Base-by-base conservation (phyloP, 2,329 filamentous ascomycete species). In the Coniochaeta ligniaria region DNA sequence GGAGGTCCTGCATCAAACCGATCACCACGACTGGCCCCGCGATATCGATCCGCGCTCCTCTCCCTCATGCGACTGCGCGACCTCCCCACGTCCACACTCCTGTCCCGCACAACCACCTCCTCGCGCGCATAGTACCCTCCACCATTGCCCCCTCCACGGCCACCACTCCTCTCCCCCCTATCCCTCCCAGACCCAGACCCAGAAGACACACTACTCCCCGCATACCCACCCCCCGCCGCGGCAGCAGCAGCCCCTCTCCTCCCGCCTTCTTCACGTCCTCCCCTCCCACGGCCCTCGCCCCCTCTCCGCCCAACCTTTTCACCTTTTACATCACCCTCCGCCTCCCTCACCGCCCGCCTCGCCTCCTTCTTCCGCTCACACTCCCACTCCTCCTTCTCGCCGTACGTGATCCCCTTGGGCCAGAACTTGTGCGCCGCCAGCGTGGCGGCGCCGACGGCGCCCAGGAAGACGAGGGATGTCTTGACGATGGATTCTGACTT, bases 381-480 rank as follows among this genome's bases (percentile, higher is more conserved):
- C 62, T 72, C 71, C 71, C 73, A 75, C 24, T 71, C 69, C 61
- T 76, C 74, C 61, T 73, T 73, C 24, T 74, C 73, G 60, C 74
- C 73, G 60, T 76, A 73, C 0, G 68, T 63, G 28, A 72, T 65
- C 12, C 74, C 75, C 60, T 73, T 73, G 58, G 75, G 74, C 74
- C 73, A 75, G 62, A 70, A 71, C 63, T 72, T 74, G 64, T 76
- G 70, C 1, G 72, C 72, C 5, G 70, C 70, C 24, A 73, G 66
- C 0, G 73, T 71, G 9, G 73, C 73, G 35, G 72, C 75, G 1
- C 71, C 74, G 43, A 77, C 67, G 22, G 71, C 69, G 24, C 74
- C 74, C 11, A 78, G 70, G 59, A 76, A 74, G 22, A 74, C 47
- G 17, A 76, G 65, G 8, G 74, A 72, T n/a, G 70, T 66, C 63